These are phyloP conservation scores for Fistulina hepatica DNA, from an alignment of 1,284 basidiomycete species.

Conservation along the genomic window DNA sequence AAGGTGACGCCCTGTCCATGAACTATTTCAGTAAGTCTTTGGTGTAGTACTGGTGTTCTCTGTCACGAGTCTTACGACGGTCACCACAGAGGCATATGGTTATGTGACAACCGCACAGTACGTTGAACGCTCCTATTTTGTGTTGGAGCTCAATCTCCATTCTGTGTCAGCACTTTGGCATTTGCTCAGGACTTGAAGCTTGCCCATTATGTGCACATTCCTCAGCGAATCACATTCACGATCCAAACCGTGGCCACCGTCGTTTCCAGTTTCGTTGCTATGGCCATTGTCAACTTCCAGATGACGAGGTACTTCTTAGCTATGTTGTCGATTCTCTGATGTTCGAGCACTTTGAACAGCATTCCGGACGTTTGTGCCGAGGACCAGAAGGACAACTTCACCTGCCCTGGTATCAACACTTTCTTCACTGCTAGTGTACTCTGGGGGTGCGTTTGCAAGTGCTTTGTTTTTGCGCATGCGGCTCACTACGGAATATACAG, in stretches of 20 bases:
- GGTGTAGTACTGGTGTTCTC: conserved; percentile 55
- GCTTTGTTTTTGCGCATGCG: too few species aligned
- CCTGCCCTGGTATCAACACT: conserved; percentile 23
- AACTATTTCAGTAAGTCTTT: conserved; percentile 41
- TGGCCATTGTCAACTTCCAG: conserved; percentile 31
- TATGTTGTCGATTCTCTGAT: too few species aligned
- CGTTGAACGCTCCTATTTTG: too few species aligned
- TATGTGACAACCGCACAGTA: too few species aligned
- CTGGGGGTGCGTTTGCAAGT: too few species aligned
- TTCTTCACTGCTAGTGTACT: conserved; percentile 26
- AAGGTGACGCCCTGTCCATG: conserved; percentile 29
- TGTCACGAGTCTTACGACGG: conserved; percentile 73
- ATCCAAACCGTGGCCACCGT: conserved; percentile 31
- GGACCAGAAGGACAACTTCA: conserved; percentile 18
- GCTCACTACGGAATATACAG: too few species aligned
- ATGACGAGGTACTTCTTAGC: too few species aligned
- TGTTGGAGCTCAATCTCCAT: too few species aligned
- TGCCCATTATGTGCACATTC: conserved; percentile 36
- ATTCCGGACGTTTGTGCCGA: conserved; percentile 14
- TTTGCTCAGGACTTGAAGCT: conserved; percentile 32
- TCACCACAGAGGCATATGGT: conserved; percentile 80
- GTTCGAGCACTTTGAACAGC: too few species aligned
- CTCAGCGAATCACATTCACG: conserved; percentile 29
- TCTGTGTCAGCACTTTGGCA: conserved; percentile 24
- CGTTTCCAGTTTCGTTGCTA: conserved; percentile 25